These are phyloP conservation scores for Ustulina deusta DNA, from an alignment of 2,329 filamentous ascomycete species.

Conservation along the genomic window DNA sequence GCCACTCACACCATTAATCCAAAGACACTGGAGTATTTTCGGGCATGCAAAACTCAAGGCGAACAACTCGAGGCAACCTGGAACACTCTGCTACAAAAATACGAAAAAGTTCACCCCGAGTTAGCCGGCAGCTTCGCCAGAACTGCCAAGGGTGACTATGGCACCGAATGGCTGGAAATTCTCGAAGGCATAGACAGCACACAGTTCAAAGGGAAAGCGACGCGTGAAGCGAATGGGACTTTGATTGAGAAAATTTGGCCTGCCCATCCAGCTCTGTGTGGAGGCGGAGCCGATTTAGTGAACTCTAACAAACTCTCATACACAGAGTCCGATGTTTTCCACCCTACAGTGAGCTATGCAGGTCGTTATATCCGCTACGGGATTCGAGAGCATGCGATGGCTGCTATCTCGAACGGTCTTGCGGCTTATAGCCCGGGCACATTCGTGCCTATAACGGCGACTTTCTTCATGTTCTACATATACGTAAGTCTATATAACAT, in stretches of 20 bases:
- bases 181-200: constrained; percentile 11
- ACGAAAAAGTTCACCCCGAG: background rate
- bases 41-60: constrained; percentile 2
- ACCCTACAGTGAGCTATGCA: constrained; percentile 49
- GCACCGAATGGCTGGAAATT: constrained; percentile 13
- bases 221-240: constrained; percentile 11
- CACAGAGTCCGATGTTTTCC: background rate
- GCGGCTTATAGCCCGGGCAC: constrained; percentile 68
- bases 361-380: constrained; percentile 51
- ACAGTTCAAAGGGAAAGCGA: constrained; percentile 12
- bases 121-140: background rate
- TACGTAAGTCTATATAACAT: background rate
- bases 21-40: constrained; percentile 11
- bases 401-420: constrained; percentile 67
- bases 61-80: constrained; percentile 2
- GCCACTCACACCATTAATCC: background rate
- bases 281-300: constrained; percentile 6
- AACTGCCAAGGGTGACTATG: background rate
- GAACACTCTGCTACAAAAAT: background rate
- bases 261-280: background rate
- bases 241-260: constrained; percentile 7
- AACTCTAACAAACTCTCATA: constrained; percentile 12
- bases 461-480: constrained; percentile 74
- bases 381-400: constrained; percentile 68
- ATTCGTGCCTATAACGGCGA: constrained; percentile 68